Conservation (phyloP, 1,284 basidiomycete genomes). For the Ganoderma sp. region DNA sequence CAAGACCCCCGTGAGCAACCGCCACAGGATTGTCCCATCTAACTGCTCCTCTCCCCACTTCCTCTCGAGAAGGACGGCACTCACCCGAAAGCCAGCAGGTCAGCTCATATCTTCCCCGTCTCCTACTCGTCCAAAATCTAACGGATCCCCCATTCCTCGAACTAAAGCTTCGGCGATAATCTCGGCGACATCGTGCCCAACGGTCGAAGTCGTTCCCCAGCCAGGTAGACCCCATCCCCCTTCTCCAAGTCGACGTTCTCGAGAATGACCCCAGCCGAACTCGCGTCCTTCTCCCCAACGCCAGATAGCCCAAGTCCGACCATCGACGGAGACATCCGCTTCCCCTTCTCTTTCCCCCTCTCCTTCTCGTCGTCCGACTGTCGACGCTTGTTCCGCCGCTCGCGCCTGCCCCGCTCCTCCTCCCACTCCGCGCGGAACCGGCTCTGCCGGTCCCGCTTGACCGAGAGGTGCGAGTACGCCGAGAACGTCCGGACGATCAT, state of each 20-base stretch:
- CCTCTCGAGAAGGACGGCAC: neutral
- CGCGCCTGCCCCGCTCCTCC: constrained; percentile 9
- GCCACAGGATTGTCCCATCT: neutral
- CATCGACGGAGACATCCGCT: constrained; percentile 30
- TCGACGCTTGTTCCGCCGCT: neutral
- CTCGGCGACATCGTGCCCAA: constrained; percentile 27
- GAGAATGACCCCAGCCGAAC: constrained; percentile 26
- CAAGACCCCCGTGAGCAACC: neutral
- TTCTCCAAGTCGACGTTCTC: constrained; percentile 36
- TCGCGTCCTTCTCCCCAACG: constrained; percentile 21
- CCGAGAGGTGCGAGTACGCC: constrained; percentile 50
- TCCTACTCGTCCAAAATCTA: neutral
- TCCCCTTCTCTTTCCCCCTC: constrained; percentile 23
- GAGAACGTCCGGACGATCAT: constrained; percentile 68
- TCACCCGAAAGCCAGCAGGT: neutral
- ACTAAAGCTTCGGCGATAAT: constrained; percentile 35
- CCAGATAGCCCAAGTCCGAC: constrained; percentile 35
- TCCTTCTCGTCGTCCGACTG: constrained; percentile 21
- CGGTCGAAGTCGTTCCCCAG: constrained; percentile 24
- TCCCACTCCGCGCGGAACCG: constrained; percentile 15
- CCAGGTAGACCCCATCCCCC: constrained; percentile 29
- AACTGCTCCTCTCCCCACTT: neutral
- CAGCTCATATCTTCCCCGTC: neutral
- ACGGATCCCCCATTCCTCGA: neutral
- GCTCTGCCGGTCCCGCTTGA: constrained; percentile 38